phyloP scores from a whole-genome alignment of 805 yeast species.

The Teunomyces kruisii region DNA sequence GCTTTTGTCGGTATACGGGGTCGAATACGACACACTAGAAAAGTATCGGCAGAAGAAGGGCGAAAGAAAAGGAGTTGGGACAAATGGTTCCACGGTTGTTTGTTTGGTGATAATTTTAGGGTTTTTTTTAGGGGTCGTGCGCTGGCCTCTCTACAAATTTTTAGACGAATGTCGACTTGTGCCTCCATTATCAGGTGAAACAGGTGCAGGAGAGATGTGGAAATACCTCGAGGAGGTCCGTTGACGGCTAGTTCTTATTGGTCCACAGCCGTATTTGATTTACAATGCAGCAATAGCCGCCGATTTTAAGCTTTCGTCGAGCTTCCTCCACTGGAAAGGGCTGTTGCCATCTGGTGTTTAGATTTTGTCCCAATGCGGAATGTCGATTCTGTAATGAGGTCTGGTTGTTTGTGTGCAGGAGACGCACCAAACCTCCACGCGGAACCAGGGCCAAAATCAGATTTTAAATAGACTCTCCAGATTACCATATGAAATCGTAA shows the following conservation, averaged over 20 bases:
- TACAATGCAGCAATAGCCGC: too few species aligned
- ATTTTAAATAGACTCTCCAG: background rate
- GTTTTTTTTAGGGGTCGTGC: constrained; percentile 2
- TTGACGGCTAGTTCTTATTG: too few species aligned
- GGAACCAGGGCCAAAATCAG: background rate
- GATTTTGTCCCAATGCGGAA: background rate
- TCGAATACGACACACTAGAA: too few species aligned
- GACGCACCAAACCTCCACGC: too few species aligned
- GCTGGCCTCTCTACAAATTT: background rate
- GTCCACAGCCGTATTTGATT: too few species aligned
- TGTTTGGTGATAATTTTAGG: constrained; percentile 1
- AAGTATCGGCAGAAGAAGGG: background rate
- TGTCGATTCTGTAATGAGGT: background rate
- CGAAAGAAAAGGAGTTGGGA: background rate
- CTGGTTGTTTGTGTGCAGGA: background rate
- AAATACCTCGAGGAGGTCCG: too few species aligned
- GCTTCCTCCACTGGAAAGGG: too few species aligned
- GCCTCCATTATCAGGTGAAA: background rate
- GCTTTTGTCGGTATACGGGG: background rate
- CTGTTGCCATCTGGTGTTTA: background rate
- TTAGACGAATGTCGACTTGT: background rate
- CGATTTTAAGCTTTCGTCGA: too few species aligned
- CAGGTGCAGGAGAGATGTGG: background rate
- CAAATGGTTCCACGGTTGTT: background rate
- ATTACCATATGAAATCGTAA: background rate